phyloP scores from a whole-genome alignment of 1,139 yeast genomes.

The Taphrina deformans region DNA sequence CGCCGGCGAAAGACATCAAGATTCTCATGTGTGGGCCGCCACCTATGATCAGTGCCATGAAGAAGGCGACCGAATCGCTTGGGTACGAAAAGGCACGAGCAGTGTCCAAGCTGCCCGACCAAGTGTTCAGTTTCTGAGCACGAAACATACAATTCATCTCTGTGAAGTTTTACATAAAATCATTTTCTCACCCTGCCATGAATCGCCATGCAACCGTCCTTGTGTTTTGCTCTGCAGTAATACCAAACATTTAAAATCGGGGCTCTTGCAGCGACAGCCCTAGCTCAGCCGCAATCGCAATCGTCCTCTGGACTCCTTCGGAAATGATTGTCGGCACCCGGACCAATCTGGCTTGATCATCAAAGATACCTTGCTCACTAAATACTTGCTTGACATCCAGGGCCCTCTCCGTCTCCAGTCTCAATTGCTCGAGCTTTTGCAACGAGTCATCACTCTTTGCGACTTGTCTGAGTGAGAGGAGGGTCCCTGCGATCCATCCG shows the following conservation, averaged over 20 bases:
- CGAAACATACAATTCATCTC: too few relatives aligned
- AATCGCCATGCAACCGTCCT: background rate
- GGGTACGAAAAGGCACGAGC: slow-evolving; percentile 89
- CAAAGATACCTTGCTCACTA: background rate
- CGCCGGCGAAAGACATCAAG: slow-evolving; percentile 64
- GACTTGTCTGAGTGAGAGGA: background rate
- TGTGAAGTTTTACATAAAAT: background rate
- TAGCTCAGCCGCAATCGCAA: slow-evolving; percentile 1
- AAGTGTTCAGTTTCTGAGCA: slow-evolving; percentile 85
- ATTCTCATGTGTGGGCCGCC: slow-evolving; percentile 90
- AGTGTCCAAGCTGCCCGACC: slow-evolving; percentile 88
- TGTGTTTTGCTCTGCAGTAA: background rate
- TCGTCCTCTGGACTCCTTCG: background rate
- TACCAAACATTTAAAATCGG: background rate
- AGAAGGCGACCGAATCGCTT: slow-evolving; percentile 72
- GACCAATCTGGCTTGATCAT: background rate
- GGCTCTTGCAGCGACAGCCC: background rate
- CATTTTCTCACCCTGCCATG: background rate
- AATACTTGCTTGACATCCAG: slow-evolving; percentile 10
- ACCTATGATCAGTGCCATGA: slow-evolving; percentile 74
- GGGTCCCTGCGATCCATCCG: slow-evolving; percentile 22
- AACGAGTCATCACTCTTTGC: background rate
- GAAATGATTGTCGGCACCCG: background rate
- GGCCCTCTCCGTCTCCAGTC: background rate
- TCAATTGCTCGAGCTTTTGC: background rate